Percentiles rank a stretch among this genome's conserved stretches.
Conservation (phyloP, 148 eudicot species). For the Rhododendron vialii region DNA sequence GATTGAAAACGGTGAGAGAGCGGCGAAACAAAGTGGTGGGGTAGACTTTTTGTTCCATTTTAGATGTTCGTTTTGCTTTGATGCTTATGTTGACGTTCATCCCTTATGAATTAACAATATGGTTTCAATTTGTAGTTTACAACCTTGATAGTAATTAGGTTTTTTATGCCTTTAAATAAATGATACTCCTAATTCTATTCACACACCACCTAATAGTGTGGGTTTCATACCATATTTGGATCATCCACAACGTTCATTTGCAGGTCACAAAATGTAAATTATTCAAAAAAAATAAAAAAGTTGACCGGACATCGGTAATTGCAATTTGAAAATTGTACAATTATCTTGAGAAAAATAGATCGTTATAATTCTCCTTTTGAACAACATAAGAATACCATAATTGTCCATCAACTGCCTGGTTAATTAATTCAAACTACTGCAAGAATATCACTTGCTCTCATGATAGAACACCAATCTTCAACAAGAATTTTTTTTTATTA, state of each 20-base stretch:
- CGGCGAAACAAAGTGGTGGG: too few species aligned
- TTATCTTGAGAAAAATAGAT: background rate
- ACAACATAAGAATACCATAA: background rate
- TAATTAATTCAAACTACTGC: background rate
- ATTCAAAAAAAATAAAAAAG: background rate
- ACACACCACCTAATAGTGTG: constrained; percentile 10
- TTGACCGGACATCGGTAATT: background rate
- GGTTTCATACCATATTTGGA: too few species aligned
- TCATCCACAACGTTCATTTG: too few species aligned
- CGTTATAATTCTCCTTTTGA: background rate
- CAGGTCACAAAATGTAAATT: background rate
- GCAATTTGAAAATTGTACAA: background rate
- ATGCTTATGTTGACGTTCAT: background rate
- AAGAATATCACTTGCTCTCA: background rate
- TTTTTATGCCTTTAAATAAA: constrained; percentile 12
- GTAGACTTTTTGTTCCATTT: too few species aligned
- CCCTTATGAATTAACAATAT: too few species aligned
- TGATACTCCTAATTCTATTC: constrained; percentile 17
- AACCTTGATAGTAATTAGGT: constrained; percentile 9
- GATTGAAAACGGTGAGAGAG: too few species aligned
- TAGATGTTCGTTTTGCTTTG: background rate
- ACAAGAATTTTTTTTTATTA: background rate
- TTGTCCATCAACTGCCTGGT: constrained; percentile 7
- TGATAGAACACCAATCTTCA: constrained; percentile 1
- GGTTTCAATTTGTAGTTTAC: too few species aligned